Base-by-base conservation (phyloP, 805 yeast species). In the Suhomyces xylopsoci region DNA sequence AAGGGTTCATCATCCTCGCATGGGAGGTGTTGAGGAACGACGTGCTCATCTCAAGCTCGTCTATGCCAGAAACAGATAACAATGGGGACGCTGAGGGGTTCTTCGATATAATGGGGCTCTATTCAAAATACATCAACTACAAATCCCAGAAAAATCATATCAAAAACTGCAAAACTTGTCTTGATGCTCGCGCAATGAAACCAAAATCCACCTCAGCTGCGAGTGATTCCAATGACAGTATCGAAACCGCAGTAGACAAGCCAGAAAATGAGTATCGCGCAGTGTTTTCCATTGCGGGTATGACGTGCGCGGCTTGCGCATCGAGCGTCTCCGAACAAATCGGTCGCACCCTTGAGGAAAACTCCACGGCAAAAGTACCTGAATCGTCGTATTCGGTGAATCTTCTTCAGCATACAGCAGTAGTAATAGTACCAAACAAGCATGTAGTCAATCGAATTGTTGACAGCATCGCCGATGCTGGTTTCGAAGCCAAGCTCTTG, bases 371-470 rank as follows among this genome's bases (percentile, higher is more conserved):
- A 12, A 28, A 28, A 20, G 38, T 45, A 12, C 60, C 55, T 2
- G 70, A 67, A n/a, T 59, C 67, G 4, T 66, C 72, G 24, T 74
- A 75, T 41, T 77, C 82, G 0, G 81, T 83, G 30, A 84, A 82
- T 57, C 64, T 82, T 12, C 62, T 82, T 26, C 77, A 73, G 53
- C 80, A 82, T 51, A 70, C 82, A 0, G 87, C 85, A 1, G 76
- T 78, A 9, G 82, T 76, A 1, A 68, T 84, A 25, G 62, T 85
- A 2, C 80, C 81, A 2, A 74, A 82, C 56, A 80, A 81, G 54
- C 82, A 78, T 46, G 52, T 74, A 2, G 74, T 71, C 14, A 74
- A 74, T 54, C 58, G 56, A 43, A 58, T 74, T 6, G 59, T 66
- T 9, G 62, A 60, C 5, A 58, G 62, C 2, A 56, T 74, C 2